Base-by-base conservation (phyloP, 2,329 filamentous ascomycete species). In the Ophiocordyceps unilateralis region DNA sequence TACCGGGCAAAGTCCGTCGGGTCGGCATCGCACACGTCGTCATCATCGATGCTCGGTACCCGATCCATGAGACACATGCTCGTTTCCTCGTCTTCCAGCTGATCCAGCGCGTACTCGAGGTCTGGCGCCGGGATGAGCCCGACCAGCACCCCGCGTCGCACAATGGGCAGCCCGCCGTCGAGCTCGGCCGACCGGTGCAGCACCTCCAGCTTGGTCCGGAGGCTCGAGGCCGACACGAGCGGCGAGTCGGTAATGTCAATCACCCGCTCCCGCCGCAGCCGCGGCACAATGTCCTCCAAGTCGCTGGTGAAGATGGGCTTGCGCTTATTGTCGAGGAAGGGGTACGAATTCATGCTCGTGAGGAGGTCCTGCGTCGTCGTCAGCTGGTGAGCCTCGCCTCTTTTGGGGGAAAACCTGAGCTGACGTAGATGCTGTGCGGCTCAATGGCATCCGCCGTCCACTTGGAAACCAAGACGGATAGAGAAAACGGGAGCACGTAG, bases 361-460 rank as follows among this genome's bases (percentile, higher is more conserved):
- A 96, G 69, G 11, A 96, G 74, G 56, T 96, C 91, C 76, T 83
- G 52, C 3, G 46, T 54, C 22, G 55, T 15, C 41, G 2, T 11
- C 11, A 21, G 10, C 39, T 7, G 15, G 12, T 22, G 24, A 11
- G 21, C 38, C 12, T 15, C 10, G 36, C 36, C 20, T 8, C n/a
- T n/a, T n/a, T n/a, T n/a, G n/a, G n/a, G n/a, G 19, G 17, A 21
- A 38, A 38, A 12, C 15, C 14, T 17, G 22, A 26, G 64, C 76
- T 63, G 62, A 81, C 78, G 58, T 95, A 96, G 48, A 98, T 95
- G 59, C 86, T 94, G 43, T 86, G 72, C 15, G 89, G 91, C 60
- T 98, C 91, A 42, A 98, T 76, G 4, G 87, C 88, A 61, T 96
- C 91, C 0, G 91, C 88, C 0, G 87, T 94, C 91, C 91, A 98